A percentile compares a stretch with the other conserved stretches of the same genome.
These are phyloP conservation scores for Mikania micrantha DNA, from an alignment of 129 eudicot species.

Conservation along the genomic window DNA sequence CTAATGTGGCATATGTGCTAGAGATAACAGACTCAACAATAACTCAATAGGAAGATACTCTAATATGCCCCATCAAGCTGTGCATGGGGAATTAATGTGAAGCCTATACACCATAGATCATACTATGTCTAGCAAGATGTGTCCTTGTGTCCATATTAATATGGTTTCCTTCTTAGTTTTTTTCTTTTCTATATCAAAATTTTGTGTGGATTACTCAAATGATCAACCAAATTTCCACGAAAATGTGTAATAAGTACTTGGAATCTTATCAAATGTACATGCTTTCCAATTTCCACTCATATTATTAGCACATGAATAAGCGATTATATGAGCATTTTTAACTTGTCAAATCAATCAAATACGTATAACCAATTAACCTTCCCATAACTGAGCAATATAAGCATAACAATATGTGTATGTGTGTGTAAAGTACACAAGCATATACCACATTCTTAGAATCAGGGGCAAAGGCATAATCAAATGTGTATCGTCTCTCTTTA, in stretches of 20 bases:
- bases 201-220: neutral
- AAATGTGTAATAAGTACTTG: neutral
- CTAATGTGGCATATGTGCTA: too few species aligned
- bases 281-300: constrained; percentile 7
- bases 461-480: constrained; percentile 83
- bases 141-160: constrained; percentile 3
- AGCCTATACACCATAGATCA: constrained; percentile 8
- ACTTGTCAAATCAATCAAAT: neutral
- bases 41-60: too few species aligned
- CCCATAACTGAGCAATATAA: neutral
- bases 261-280: neutral
- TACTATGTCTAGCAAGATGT: neutral
- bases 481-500: constrained; percentile 69
- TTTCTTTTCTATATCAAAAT: neutral
- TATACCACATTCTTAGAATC: constrained; percentile 57
- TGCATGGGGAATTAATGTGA: too few species aligned
- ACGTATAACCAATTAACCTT: neutral
- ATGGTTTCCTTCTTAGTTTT: neutral
- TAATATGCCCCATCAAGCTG: too few species aligned
- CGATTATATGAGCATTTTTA: neutral
- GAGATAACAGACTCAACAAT: too few species aligned
- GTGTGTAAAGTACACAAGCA: constrained; percentile 5
- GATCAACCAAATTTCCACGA: neutral
- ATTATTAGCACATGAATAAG: neutral
- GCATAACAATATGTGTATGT: constrained; percentile 6